A percentile compares a stretch with the other conserved stretches of the same genome.
Conservation (phyloP, 805 yeast species). For the Myxozyma melibiosi region DNA sequence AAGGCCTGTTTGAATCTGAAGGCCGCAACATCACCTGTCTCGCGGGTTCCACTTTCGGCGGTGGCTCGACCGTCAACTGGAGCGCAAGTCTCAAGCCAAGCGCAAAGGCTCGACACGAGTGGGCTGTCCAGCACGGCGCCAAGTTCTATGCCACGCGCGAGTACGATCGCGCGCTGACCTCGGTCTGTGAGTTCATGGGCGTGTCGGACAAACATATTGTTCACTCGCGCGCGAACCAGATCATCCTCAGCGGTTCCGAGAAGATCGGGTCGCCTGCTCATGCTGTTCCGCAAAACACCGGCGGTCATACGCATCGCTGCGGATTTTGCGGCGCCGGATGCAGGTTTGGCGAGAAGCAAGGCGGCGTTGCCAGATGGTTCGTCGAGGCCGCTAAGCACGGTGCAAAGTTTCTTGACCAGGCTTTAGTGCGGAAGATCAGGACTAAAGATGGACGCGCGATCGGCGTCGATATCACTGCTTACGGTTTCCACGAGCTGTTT, state of each 20-base stretch:
- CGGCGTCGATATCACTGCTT: constrained; percentile 49
- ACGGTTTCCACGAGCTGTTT: constrained; percentile 23
- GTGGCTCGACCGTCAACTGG: constrained; percentile 63
- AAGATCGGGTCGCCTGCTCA: constrained; percentile 50
- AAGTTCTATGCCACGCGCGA: constrained; percentile 50
- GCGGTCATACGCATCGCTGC: constrained; percentile 49
- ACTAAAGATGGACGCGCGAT: constrained; percentile 50
- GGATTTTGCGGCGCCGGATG: constrained; percentile 55
- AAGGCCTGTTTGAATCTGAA: constrained; percentile 45
- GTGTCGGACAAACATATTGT: constrained; percentile 45
- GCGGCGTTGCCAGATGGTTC: constrained; percentile 56
- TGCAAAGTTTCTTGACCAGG: constrained; percentile 50
- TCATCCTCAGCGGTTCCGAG: constrained; percentile 49
- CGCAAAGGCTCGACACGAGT: constrained; percentile 53
- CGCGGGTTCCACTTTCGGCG: constrained; percentile 60
- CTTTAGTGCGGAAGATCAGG: constrained; percentile 46
- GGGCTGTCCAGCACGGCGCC: constrained; percentile 50
- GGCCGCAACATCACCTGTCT: constrained; percentile 46
- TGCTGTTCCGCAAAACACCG: constrained; percentile 52
- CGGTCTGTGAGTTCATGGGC: constrained; percentile 54
- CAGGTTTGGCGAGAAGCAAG: constrained; percentile 55
- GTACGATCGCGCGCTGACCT: constrained; percentile 51
- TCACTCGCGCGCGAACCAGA: constrained; percentile 52
- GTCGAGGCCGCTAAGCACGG: constrained; percentile 52
- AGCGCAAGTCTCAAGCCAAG: constrained; percentile 56